Percentiles rank a stretch among this genome's conserved stretches.
Evolutionary conservation across 2,329 filamentous ascomycete species (phyloP).

Genomic region (Teratosphaeria epicoccoides): DNA sequence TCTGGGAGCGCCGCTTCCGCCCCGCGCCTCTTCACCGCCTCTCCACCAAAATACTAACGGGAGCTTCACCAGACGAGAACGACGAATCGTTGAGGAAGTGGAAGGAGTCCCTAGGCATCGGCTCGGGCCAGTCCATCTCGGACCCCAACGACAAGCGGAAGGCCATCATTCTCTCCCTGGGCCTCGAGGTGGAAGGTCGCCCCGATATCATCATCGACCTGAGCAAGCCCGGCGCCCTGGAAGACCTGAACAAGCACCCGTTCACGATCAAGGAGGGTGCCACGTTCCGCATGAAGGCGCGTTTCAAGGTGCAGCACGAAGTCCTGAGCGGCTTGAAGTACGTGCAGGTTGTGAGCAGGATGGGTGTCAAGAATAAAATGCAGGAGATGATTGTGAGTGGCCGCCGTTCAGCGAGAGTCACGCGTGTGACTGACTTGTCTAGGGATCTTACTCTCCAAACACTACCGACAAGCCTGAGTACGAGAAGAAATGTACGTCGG

Average conservation of each 20-base stretch:
- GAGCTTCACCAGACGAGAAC: constrained; percentile 43
- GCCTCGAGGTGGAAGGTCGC: constrained; percentile 73
- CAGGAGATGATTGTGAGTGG: constrained; percentile 89
- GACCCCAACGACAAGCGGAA: constrained; percentile 66
- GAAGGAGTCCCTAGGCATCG: constrained; percentile 90
- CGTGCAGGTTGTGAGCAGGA: constrained; percentile 84
- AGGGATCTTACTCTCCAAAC: constrained; percentile 90
- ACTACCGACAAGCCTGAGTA: constrained; percentile 78
- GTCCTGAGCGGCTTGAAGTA: constrained; percentile 94
- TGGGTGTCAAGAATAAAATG: constrained; percentile 81
- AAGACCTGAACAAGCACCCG: constrained; percentile 74
- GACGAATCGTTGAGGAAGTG: constrained; percentile 95
- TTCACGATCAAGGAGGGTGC: constrained; percentile 97
- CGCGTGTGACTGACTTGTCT: not conserved
- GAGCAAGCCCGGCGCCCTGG: constrained; percentile 59
- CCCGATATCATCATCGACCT: constrained; percentile 83
- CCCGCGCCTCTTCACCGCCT: not conserved
- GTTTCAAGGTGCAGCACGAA: constrained; percentile 94
- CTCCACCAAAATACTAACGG: constrained; percentile 1
- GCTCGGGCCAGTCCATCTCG: constrained; percentile 44
- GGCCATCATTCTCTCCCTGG: constrained; percentile 86
- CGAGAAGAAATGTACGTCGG: constrained; percentile 75
- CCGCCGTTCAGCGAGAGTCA: no score
- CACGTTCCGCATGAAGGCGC: constrained; percentile 86
- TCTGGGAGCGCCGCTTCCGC: not conserved